Evolutionary conservation across 345 rosid species (phyloP), one percentile per base, ranked within the genome.

Genomic region (Hibiscus trionum): DNA sequence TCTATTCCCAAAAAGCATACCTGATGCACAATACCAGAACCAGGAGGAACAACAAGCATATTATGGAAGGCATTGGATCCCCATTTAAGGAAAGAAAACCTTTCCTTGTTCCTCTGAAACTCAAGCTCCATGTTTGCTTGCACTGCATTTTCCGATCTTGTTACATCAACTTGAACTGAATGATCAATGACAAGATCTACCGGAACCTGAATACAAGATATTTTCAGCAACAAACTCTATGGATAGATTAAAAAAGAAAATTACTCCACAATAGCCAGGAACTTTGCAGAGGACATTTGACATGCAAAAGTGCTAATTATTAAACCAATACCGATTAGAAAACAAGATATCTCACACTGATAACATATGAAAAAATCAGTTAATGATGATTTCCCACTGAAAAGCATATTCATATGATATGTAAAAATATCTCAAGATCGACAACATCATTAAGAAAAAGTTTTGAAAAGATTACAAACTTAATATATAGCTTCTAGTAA

Each of bases 41-140:
- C 99, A 44, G 99, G 99, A 73, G 99, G 99, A 62, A 96, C 99
- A 76, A 96, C 98, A 75, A 96, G 97, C 97, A 93, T 96, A 80
- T 96, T 96, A 68, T 64, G 85, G 77, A 96, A 93, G 50, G 97
- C 99, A 59, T 80, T 77, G 56, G 99, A 93, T 8, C 97, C 99
- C 99, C 99, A 93, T 76, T 96, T 96, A 68, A 96, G 97, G 77
- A 96, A 96, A 76, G 90, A 92, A 82, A 96, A 96, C 79, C 99
- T 87, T 83, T 93, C 98, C 72, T 89, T 90, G 88, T 96, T 96
- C 83, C 99, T 86, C 75, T 83, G 87, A 83, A 96, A 96, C 78
- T 96, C 99, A 73, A 90, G 84, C 80, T 89, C 98, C 97, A 96
- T 96, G 61, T 96, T 96, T 19, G 90, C 93, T 79, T 93, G 96